Base-by-base conservation (phyloP, 306 rosid species). In the Pterocarpus santalinus region DNA sequence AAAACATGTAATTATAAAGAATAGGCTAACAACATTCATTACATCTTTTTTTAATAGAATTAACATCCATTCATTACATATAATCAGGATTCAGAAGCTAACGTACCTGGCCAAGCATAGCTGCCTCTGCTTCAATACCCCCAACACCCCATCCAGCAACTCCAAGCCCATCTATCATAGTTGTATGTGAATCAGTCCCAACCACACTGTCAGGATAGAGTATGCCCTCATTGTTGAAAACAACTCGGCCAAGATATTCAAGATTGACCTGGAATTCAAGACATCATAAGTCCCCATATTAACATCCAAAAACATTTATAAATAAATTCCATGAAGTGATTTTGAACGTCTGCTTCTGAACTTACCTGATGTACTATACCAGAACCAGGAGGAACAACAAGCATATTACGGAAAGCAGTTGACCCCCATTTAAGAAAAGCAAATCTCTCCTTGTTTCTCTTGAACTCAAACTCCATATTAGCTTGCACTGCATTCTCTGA, bases 131-230 rank as follows among this genome's bases (percentile, higher is more conserved):
- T 91, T 96, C 99, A 69, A 96, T 96, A 82, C 99, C 99, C 63
- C 99, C 98, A 82, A 96, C 99, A 80, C 99, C 99, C 99, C 99
- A 96, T 49, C 99, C 99, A 78, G 99, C 98, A 81, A 96, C 99
- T 58, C 99, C 99, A 83, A 96, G 90, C 72, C 99, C 99, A 80
- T 96, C 99, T 32, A 96, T 96, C 99, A 96, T 96, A 75, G 99
- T 93, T 77, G 99, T 96, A 69, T 96, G 99, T 52, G 99, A 96
- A 90, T 96, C 99, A 73, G 99, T 96, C 81, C 99, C 99, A 84
- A 96, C 99, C 72, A 96, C 99, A 73, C 99, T 96, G 83, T 96
- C 99, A 8, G 99, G 99, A 83, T 96, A 96, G 75, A 96, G 99
- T 64, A 96, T 22, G 69, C 97, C 98, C 28, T 90, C 94, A 60